Conservation (phyloP, 176 grass and related monocot species). For the Sorghum bicolor region DNA sequence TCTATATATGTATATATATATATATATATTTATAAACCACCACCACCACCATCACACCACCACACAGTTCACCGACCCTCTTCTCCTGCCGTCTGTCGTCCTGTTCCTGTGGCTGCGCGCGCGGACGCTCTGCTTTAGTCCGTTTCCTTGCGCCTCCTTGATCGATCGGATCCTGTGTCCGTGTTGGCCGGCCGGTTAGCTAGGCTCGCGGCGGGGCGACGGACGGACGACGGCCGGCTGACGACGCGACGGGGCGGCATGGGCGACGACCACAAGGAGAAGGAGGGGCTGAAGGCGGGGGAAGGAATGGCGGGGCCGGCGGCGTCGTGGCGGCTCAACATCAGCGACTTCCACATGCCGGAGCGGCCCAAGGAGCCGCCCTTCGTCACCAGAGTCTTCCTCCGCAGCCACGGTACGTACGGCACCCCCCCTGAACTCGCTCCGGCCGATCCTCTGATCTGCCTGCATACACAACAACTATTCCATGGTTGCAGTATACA, state of each 20-base stretch:
- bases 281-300: not conserved
- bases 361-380: conserved; percentile 56
- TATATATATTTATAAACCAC: too few species aligned
- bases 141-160: too few species aligned
- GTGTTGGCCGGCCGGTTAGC: too few species aligned
- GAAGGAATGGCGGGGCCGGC: not conserved
- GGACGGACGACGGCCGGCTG: too few species aligned
- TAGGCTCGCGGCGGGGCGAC: not conserved
- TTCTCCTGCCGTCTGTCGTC: not conserved
- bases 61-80: not conserved
- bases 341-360: conserved; percentile 65
- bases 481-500: too few species aligned
- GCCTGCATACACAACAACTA: not conserved
- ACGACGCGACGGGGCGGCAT: not conserved
- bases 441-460: not conserved
- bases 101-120: too few species aligned
- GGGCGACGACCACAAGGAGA: not conserved
- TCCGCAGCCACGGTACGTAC: conserved; percentile 44
- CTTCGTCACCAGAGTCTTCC: conserved; percentile 53
- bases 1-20: too few species aligned
- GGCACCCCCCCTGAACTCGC: not conserved
- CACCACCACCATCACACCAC: not conserved
- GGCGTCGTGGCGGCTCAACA: conserved; percentile 60
- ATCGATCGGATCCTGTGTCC: too few species aligned
- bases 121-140: not conserved